phyloP scores from a whole-genome alignment of 2,329 filamentous ascomycete species.

The Aspergillus sp. region DNA sequence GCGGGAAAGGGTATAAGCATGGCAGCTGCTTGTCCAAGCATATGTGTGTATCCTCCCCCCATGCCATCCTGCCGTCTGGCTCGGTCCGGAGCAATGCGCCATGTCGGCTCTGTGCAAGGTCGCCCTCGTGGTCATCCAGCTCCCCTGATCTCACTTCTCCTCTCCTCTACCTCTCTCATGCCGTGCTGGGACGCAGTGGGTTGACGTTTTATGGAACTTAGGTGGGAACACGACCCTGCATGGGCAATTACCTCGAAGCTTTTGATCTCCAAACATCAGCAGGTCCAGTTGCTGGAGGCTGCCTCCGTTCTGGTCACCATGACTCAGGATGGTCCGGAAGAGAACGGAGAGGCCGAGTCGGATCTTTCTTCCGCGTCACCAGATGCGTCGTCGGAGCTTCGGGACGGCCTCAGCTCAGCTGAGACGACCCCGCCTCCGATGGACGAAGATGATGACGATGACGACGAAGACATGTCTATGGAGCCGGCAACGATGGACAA shows the following conservation, averaged over 20 bases:
- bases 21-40: constrained; percentile 99
- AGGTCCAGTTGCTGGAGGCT: constrained; percentile 95
- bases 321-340: constrained; percentile 66
- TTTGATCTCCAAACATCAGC: constrained; percentile 98
- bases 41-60: constrained; percentile 80
- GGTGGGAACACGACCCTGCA: constrained; percentile 99
- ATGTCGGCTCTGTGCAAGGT: constrained; percentile 42
- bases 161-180: constrained; percentile 27
- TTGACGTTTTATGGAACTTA: constrained; percentile 55
- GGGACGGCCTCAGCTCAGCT: constrained; percentile 75
- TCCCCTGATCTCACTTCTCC: constrained; percentile 29
- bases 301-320: constrained; percentile 94
- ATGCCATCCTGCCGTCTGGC: constrained; percentile 48
- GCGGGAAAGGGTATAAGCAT: constrained; percentile 99
- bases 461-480: constrained; percentile 47
- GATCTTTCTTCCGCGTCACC: constrained; percentile 82
- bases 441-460: constrained; percentile 53
- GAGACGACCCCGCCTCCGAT: constrained; percentile 91
- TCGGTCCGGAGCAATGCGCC: constrained; percentile 44
- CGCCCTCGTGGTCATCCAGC: constrained; percentile 40
- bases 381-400: constrained; percentile 74
- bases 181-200: constrained; percentile 29
- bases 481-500: constrained; percentile 56
- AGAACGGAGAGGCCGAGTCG: constrained; percentile 69
- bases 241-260: constrained; percentile 97